Evolutionary conservation across 257 asterid genomes (phyloP).

Genomic region (Solanum lignicaule): DNA sequence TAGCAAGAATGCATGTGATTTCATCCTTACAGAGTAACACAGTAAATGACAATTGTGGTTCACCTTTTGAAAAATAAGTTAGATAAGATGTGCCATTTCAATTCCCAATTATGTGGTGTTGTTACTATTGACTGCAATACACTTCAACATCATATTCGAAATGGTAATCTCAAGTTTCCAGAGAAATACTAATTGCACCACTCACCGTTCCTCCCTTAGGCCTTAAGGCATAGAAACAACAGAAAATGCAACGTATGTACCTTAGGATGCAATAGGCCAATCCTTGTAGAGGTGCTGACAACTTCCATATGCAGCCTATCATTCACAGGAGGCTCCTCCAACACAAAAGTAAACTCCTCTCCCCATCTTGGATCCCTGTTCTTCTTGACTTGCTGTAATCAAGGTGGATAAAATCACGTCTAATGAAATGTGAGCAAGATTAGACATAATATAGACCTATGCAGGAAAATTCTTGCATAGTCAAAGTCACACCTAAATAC

Average conservation of each 20-base stretch:
- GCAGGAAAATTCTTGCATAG: neutral
- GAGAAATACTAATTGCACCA: neutral
- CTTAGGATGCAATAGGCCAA: conserved; percentile 93
- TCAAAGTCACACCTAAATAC: neutral
- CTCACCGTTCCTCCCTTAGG: neutral
- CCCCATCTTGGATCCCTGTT: conserved; percentile 98
- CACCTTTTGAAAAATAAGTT: neutral
- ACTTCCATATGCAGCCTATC: conserved; percentile 80
- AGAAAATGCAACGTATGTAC: conserved; percentile 23
- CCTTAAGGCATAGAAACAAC: neutral
- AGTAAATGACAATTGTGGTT: neutral
- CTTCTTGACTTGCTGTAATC: conserved; percentile 79
- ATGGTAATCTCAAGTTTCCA: neutral
- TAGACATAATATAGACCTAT: neutral
- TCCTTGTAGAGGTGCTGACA: conserved; percentile 68
- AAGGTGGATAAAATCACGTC: neutral
- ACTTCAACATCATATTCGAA: neutral
- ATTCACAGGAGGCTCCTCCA: conserved; percentile 80
- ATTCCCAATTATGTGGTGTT: neutral
- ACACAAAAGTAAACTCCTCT: conserved; percentile 64
- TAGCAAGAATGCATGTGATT: neutral
- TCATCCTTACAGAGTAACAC: neutral
- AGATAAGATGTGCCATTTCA: neutral
- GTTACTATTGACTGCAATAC: neutral
- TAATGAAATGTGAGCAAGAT: neutral